Evolutionary conservation across 495 filamentous ascomycete species (phyloP), one percentile per base, ranked within the genome.

Genomic region (Evernia prunastri): DNA sequence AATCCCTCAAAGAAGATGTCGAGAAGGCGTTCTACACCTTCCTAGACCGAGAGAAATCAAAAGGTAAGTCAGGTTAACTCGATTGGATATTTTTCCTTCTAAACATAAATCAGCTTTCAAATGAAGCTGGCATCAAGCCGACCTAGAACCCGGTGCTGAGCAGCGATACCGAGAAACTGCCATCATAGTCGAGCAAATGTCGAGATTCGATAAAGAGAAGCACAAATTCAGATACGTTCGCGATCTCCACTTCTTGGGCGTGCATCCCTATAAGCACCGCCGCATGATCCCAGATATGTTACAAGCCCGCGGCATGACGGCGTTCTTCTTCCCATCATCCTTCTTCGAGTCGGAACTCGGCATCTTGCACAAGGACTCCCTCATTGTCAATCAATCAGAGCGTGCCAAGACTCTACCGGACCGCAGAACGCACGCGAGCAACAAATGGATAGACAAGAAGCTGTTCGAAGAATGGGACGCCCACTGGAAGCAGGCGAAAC

Each of bases 281-380:
- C 76, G 75, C 58, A 70, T 80, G 60, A 58, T 73, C n/a, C 70
- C 73, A 56, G 78, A 80, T 58, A 72, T 76, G 5, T 61, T 72
- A 18, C 71, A 75, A 29, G 76, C 79, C 2, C 77, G 74, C 47
- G 72, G 71, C n/a, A 67, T 65, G 29, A 75, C 78, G 70, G 69
- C 69, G 0, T 65, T 79, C 27, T 81, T 78, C 72, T 80, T 79
- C 64, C 74, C 74, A 3, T 63, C 69, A 12, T 59, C 66, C 31
- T 79, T 76, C 63, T 68, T 78, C 25, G 54, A 67, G 25, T 74
- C 71, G 1, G 60, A 73, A 25, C 47, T 72, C 8, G 74, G 75
- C 0, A 57, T 53, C 20, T 43, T 63, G 25, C 75, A 76, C 67
- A 76, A 72, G 57, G 47, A 75, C 29, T 76, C 73, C 29, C 56